These are phyloP conservation scores for Rhizophagus clarus DNA, from an alignment of 192 early-diverging fungal species.

Conservation along the genomic window DNA sequence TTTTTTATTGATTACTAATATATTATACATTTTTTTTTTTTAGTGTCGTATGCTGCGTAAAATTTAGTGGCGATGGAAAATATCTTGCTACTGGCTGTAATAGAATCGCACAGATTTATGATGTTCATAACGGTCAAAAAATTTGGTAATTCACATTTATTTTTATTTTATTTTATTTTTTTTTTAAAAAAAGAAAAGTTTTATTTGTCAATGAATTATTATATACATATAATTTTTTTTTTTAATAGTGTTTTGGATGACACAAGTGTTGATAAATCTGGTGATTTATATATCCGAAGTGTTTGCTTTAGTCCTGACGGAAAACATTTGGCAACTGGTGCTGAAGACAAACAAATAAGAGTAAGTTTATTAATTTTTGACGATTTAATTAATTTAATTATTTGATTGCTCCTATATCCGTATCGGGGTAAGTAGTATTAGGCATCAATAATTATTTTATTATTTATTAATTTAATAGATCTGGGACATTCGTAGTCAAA, in stretches of 20 bases:
- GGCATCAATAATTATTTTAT: background rate
- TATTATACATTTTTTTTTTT: conserved; percentile 59
- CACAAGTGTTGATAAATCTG: conserved; percentile 70
- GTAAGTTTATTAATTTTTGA: conserved; percentile 47
- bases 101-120: conserved; percentile 85
- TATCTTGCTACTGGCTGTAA: conserved; percentile 95
- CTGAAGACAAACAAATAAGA: conserved; percentile 94
- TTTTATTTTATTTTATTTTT: background rate
- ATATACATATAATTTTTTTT: background rate
- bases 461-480: conserved; percentile 42
- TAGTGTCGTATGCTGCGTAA: conserved; percentile 97
- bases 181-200: no score
- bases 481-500: conserved; percentile 67
- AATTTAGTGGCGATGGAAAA: conserved; percentile 91
- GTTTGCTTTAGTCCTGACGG: conserved; percentile 96
- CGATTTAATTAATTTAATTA: no score
- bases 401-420: no score
- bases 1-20: conserved; percentile 30
- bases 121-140: conserved; percentile 73
- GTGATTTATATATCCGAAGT: conserved; percentile 94
- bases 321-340: conserved; percentile 88
- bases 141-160: conserved; percentile 54
- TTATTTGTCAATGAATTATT: background rate
- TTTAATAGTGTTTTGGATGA: conserved; percentile 71
- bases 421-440: background rate